phyloP scores from a whole-genome alignment of 768 basidiomycete species.

The Lactarius evosmus region DNA sequence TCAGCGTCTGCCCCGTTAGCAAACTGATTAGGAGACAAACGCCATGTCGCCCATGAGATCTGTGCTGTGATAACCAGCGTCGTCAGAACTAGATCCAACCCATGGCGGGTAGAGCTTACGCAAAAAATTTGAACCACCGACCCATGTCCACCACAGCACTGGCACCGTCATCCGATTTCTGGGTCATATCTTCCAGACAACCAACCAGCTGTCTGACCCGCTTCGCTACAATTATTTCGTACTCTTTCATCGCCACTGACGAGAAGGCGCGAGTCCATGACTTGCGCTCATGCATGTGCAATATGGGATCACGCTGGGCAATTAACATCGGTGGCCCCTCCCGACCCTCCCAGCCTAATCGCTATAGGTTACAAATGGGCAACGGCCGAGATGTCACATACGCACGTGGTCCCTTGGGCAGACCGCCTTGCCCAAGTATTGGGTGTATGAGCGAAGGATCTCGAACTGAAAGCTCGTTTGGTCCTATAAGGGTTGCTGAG shows the following conservation, averaged over 20 bases:
- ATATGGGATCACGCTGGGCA: constrained; percentile 40
- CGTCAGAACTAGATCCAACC: neutral
- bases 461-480: neutral
- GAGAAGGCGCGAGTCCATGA: constrained; percentile 51
- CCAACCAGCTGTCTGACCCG: constrained; percentile 44
- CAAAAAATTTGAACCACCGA: constrained; percentile 40
- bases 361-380: neutral
- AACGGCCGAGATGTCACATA: neutral
- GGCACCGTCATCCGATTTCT: constrained; percentile 23
- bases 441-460: neutral
- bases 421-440: neutral
- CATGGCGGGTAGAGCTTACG: constrained; percentile 32
- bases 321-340: constrained; percentile 38
- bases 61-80: constrained; percentile 32
- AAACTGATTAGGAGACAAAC: constrained; percentile 27
- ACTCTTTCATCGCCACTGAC: constrained; percentile 45
- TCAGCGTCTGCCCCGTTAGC: neutral
- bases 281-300: constrained; percentile 45
- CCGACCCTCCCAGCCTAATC: neutral
- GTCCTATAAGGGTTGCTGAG: neutral
- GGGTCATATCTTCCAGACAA: constrained; percentile 29
- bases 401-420: neutral
- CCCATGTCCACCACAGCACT: constrained; percentile 33
- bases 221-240: constrained; percentile 40
- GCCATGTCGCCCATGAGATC: constrained; percentile 46